Evolutionary conservation across 208 protist genomes (phyloP).

Genomic region (Trypanosoma vivax): DNA sequence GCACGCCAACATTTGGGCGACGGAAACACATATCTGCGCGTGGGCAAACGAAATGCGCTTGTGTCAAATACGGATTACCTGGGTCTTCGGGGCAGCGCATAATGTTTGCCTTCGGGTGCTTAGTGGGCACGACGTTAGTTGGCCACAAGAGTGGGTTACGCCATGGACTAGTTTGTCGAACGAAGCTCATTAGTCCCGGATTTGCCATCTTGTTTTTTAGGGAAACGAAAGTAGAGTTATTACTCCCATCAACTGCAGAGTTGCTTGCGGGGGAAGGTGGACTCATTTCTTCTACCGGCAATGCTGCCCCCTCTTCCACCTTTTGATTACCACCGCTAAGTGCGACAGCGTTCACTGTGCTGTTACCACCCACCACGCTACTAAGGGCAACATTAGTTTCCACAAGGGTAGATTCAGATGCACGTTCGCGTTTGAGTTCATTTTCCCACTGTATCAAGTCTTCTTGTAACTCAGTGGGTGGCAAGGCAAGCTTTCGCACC

Average conservation of each 20-base stretch:
- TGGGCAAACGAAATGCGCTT: slow-evolving; percentile 71
- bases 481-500: slow-evolving; percentile 54
- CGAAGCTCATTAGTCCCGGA: slow-evolving; percentile 46
- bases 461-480: slow-evolving; percentile 62
- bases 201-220: slow-evolving; percentile 56
- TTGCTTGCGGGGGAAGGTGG: not conserved
- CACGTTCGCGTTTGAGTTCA: slow-evolving; percentile 26
- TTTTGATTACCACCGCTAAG: not conserved
- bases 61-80: slow-evolving; percentile 77
- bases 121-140: slow-evolving; percentile 69
- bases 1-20: slow-evolving; percentile 59
- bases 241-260: slow-evolving; percentile 14
- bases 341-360: not conserved
- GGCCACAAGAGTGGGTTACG: slow-evolving; percentile 82
- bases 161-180: slow-evolving; percentile 80
- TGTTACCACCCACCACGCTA: not conserved
- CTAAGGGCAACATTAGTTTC: not conserved
- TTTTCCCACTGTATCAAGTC: slow-evolving; percentile 45
- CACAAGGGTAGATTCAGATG: not conserved
- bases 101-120: slow-evolving; percentile 78
- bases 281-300: not conserved
- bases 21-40: slow-evolving; percentile 84
- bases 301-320: not conserved
- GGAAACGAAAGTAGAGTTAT: slow-evolving; percentile 35
- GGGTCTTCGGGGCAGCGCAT: slow-evolving; percentile 84